Conservation (phyloP, 2,329 filamentous ascomycete species). For the Ceratocystis cacaofunesta region DNA sequence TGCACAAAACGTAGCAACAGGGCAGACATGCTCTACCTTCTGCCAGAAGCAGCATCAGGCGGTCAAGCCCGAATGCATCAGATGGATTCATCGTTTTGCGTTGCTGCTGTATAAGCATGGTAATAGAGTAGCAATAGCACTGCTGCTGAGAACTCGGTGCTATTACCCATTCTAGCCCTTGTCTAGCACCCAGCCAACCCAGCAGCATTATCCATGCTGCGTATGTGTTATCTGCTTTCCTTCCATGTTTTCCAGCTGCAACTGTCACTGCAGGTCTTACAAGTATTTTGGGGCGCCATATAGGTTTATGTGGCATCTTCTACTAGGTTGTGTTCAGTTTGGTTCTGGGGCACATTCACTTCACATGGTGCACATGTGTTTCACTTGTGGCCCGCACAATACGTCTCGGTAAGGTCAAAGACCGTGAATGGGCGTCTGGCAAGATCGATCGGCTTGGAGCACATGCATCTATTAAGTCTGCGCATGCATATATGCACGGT, state of each 20-base stretch:
- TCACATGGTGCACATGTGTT: background rate
- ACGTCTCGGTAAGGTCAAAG: background rate
- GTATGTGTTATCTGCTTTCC: background rate
- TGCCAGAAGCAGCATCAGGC: background rate
- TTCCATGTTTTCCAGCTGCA: slow-evolving; percentile 6
- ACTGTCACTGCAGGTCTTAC: slow-evolving; percentile 9
- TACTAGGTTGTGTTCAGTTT: no score
- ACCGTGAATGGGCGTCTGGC: background rate
- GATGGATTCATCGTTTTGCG: background rate
- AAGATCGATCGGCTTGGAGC: background rate
- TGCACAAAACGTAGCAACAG: background rate
- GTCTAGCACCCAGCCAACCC: background rate
- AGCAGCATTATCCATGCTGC: background rate
- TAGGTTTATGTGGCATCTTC: background rate
- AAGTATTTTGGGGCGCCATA: background rate
- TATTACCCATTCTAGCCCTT: background rate
- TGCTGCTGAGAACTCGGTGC: background rate
- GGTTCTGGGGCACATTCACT: background rate
- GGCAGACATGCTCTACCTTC: background rate
- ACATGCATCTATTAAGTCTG: background rate
- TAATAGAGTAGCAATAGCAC: background rate
- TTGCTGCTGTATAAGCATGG: background rate
- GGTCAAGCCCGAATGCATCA: background rate
- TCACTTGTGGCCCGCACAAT: background rate
- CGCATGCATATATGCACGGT: background rate